phyloP scores from a whole-genome alignment of 1,284 basidiomycete genomes.

The Austropuccinia psidii region DNA sequence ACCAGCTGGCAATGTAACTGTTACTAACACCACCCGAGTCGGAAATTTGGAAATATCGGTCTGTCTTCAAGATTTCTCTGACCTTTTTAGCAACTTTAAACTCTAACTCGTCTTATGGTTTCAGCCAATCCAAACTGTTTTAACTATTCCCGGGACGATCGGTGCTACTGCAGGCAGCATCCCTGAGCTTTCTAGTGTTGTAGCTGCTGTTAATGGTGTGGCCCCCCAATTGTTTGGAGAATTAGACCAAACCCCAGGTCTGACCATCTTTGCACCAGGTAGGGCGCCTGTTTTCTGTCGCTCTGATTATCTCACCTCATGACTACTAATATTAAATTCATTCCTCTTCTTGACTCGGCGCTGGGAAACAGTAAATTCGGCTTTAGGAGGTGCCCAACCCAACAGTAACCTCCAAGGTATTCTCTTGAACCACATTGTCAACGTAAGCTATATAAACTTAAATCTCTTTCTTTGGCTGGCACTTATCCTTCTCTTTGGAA shows the following conservation, averaged over 20 bases:
- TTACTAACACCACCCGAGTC: conserved; percentile 3
- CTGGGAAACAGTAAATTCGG: conserved; percentile 32
- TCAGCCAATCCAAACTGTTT: conserved; percentile 2
- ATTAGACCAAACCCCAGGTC: conserved; percentile 24
- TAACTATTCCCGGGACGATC: conserved; percentile 28
- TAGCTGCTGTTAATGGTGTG: neutral
- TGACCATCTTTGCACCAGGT: conserved; percentile 30
- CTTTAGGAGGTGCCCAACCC: neutral
- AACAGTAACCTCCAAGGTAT: conserved; percentile 18
- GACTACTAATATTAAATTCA: neutral
- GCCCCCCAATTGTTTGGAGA: conserved; percentile 20
- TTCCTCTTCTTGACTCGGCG: too few relatives aligned
- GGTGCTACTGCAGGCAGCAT: neutral
- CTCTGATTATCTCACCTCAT: neutral
- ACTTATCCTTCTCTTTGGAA: too few relatives aligned
- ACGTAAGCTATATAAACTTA: conserved; percentile 17
- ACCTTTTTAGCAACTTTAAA: neutral
- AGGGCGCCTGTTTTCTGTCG: neutral
- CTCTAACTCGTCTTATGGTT: neutral
- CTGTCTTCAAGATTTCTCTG: neutral
- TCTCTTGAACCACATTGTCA: conserved; percentile 32
- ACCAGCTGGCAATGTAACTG: conserved; percentile 15
- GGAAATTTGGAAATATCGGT: conserved; percentile 13
- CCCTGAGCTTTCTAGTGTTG: conserved; percentile 19
- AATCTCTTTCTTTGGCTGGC: neutral